Evolutionary conservation across 768 basidiomycete species (phyloP).

Genomic region (Tephrocybe rancida): DNA sequence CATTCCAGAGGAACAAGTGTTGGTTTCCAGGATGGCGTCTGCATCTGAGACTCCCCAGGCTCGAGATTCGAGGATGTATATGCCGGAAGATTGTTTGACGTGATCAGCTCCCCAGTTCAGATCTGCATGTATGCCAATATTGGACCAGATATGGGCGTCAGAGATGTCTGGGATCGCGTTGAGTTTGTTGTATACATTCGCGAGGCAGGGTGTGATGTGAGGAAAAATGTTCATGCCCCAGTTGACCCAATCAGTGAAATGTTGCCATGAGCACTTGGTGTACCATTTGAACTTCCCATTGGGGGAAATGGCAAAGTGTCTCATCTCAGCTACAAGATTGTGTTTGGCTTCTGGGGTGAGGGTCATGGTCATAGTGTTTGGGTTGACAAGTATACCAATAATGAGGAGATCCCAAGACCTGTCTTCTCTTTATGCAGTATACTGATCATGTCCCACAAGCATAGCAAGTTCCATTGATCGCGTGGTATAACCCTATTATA

Average conservation of each 20-base stretch:
- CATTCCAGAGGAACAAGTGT: background rate
- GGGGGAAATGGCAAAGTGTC: background rate
- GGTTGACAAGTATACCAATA: slow-evolving; percentile 18
- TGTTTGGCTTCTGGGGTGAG: slow-evolving; percentile 12
- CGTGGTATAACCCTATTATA: background rate
- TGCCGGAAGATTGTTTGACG: background rate
- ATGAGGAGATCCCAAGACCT: background rate
- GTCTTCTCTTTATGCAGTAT: background rate
- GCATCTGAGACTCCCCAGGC: background rate
- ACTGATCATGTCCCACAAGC: slow-evolving; percentile 18
- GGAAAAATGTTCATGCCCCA: slow-evolving; percentile 43
- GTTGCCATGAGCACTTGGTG: slow-evolving; percentile 18
- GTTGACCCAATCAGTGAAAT: slow-evolving; percentile 38
- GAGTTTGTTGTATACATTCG: slow-evolving; percentile 33
- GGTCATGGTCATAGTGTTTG: slow-evolving; percentile 16
- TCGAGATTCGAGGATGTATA: background rate
- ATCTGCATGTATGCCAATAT: background rate
- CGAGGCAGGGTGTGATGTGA: slow-evolving; percentile 32
- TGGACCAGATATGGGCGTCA: background rate
- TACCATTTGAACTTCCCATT: background rate
- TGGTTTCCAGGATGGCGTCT: too few relatives aligned
- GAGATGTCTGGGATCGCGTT: background rate
- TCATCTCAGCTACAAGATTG: background rate
- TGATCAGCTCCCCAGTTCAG: background rate
- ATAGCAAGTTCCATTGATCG: background rate